A percentile compares a stretch with the other conserved stretches of the same genome.
Evolutionary conservation across 768 basidiomycete genomes (phyloP).

Genomic region (Neoboletus brunneissimus): DNA sequence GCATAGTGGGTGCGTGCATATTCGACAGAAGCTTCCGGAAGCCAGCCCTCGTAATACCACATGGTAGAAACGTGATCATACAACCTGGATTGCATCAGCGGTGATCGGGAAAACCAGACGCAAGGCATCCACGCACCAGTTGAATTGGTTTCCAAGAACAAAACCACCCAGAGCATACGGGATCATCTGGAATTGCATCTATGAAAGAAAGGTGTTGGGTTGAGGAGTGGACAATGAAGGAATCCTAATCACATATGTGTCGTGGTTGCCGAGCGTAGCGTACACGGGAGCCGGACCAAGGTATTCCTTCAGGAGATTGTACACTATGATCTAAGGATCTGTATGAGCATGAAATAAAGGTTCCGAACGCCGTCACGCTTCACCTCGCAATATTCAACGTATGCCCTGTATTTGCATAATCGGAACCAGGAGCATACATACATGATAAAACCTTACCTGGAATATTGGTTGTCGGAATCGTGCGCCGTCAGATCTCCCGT

Average conservation of each 20-base stretch:
- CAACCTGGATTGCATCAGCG: constrained; percentile 33
- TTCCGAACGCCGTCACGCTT: background rate
- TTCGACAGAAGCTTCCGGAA: constrained; percentile 36
- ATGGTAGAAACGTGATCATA: constrained; percentile 47
- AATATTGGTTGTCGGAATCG: constrained; percentile 64
- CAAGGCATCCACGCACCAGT: constrained; percentile 32
- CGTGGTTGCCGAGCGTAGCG: constrained; percentile 71
- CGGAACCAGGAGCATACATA: background rate
- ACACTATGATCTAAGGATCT: constrained; percentile 47
- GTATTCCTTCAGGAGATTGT: constrained; percentile 56
- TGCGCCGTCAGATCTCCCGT: constrained; percentile 77
- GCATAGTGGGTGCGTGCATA: constrained; percentile 46
- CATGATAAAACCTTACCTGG: constrained; percentile 39
- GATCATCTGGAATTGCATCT: constrained; percentile 35
- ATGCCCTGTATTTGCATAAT: constrained; percentile 40
- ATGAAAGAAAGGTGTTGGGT: background rate
- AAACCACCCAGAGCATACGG: constrained; percentile 37
- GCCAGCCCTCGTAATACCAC: constrained; percentile 48
- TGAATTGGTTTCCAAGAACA: constrained; percentile 37
- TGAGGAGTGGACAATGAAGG: background rate
- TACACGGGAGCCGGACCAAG: constrained; percentile 66
- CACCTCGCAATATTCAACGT: constrained; percentile 61
- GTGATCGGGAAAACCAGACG: background rate
- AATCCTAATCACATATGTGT: constrained; percentile 50
- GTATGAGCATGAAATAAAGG: background rate